Conservation (phyloP, 352 stramenopile genomes). For the Phytophthora sp. region DNA sequence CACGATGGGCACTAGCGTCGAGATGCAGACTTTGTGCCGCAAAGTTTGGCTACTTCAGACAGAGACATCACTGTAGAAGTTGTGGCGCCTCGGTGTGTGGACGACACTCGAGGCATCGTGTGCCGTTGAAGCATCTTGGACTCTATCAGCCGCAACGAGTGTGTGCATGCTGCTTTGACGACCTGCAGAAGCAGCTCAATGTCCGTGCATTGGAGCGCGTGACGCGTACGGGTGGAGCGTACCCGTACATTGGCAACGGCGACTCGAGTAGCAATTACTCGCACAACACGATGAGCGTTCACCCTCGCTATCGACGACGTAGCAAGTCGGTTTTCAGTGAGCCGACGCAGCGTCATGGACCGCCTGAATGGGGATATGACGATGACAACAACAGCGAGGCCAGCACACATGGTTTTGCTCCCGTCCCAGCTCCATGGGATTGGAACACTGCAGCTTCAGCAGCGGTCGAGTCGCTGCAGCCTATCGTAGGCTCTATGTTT, state of each 20-base stretch:
- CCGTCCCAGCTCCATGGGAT: conserved; percentile 24
- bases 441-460: conserved; percentile 28
- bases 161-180: conserved; percentile 65
- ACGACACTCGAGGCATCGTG: conserved; percentile 62
- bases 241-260: conserved; percentile 29
- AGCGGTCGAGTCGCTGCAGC: conserved; percentile 31
- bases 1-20: conserved; percentile 62
- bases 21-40: conserved; percentile 69
- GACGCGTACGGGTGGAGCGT: conserved; percentile 28
- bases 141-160: conserved; percentile 69
- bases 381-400: conserved; percentile 27
- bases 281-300: conserved; percentile 18
- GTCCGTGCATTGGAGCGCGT: conserved; percentile 38
- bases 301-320: conserved; percentile 26
- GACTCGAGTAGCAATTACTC: conserved; percentile 26
- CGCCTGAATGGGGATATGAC: conserved; percentile 19
- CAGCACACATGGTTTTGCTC: conserved; percentile 30
- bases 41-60: conserved; percentile 82
- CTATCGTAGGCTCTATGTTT: conserved; percentile 40
- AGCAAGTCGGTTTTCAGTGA: conserved; percentile 46
- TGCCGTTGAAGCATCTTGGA: conserved; percentile 67
- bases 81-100: conserved; percentile 83
- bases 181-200: conserved; percentile 60
- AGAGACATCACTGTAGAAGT: conserved; percentile 83
- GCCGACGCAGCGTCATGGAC: conserved; percentile 17